Percentiles rank a stretch among this genome's conserved stretches.
Evolutionary conservation across 495 filamentous ascomycete species (phyloP).

Genomic region (Aspergillus sclerotioniger): DNA sequence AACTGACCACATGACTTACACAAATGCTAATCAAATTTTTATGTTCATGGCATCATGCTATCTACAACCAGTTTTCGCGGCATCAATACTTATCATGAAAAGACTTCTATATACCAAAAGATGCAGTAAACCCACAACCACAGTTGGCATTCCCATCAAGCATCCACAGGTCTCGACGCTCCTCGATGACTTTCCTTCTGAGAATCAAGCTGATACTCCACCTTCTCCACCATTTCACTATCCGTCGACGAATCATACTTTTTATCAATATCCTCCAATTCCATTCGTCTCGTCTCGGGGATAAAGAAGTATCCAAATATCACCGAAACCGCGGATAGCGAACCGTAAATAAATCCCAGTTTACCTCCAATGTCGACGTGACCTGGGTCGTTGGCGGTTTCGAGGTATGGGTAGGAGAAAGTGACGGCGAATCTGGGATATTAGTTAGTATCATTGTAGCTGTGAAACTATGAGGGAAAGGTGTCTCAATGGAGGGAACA

Average conservation of each 20-base stretch:
- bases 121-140: too few relatives aligned
- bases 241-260: constrained; percentile 4
- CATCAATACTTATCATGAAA: too few relatives aligned
- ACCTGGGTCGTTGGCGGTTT: background rate
- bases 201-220: background rate
- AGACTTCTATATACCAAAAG: too few relatives aligned
- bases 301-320: constrained; percentile 12
- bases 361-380: constrained; percentile 5
- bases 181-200: background rate
- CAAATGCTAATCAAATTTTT: too few relatives aligned
- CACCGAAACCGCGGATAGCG: background rate
- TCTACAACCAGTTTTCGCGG: too few relatives aligned
- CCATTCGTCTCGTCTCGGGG: constrained; percentile 11
- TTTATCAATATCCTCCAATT: constrained; percentile 12
- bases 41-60: too few relatives aligned
- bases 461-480: background rate
- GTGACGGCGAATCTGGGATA: constrained; percentile 14
- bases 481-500: background rate
- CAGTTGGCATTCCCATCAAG: too few relatives aligned
- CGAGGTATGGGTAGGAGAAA: constrained; percentile 15
- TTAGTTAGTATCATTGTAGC: background rate
- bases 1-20: too few relatives aligned
- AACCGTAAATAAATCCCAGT: constrained; percentile 14
- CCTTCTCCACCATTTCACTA: background rate
- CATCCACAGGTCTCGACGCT: too few relatives aligned